Percentiles rank a stretch among this genome's conserved stretches.
Evolutionary conservation across 108 stramenopile genomes (phyloP).

Genomic region (Cyclostephanos invisitatus): DNA sequence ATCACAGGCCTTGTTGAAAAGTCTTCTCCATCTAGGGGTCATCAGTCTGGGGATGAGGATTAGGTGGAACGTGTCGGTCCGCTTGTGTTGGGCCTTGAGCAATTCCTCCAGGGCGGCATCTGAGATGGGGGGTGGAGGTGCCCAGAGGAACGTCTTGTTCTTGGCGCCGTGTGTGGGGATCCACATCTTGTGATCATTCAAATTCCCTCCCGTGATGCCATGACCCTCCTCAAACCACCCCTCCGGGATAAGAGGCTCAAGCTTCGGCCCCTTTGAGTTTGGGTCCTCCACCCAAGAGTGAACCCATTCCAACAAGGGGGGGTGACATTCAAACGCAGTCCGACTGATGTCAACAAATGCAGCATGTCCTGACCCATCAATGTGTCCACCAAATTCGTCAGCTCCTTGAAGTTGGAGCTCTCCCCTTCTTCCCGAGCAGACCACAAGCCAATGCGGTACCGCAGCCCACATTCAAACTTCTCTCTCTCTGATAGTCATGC

Average conservation of each 20-base stretch:
- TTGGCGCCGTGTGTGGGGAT: slow-evolving; percentile 4
- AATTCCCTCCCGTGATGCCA: slow-evolving; percentile 21
- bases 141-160: slow-evolving; percentile 17
- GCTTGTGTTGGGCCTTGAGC: slow-evolving; percentile 37
- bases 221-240: slow-evolving; percentile 35
- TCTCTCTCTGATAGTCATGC: not conserved
- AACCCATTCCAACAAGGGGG: slow-evolving; percentile 17
- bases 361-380: slow-evolving; percentile 29
- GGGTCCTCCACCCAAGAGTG: slow-evolving; percentile 2
- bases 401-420: slow-evolving; percentile 34
- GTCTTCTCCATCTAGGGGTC: slow-evolving; percentile 23
- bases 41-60: slow-evolving; percentile 17
- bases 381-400: slow-evolving; percentile 41
- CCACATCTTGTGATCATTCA: slow-evolving; percentile 26
- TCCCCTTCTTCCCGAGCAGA: slow-evolving; percentile 13
- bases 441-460: slow-evolving; percentile 20
- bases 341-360: slow-evolving; percentile 17
- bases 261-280: no score
- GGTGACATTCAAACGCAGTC: slow-evolving; percentile 9
- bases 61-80: slow-evolving; percentile 32
- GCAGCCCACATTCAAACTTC: not conserved
- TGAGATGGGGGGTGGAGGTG: slow-evolving; percentile 28
- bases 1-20: slow-evolving; percentile 33
- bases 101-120: slow-evolving; percentile 40
- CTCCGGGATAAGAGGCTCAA: slow-evolving; percentile 16